Conservation (phyloP, 2,329 filamentous ascomycete species). For the Onygena corvina region DNA sequence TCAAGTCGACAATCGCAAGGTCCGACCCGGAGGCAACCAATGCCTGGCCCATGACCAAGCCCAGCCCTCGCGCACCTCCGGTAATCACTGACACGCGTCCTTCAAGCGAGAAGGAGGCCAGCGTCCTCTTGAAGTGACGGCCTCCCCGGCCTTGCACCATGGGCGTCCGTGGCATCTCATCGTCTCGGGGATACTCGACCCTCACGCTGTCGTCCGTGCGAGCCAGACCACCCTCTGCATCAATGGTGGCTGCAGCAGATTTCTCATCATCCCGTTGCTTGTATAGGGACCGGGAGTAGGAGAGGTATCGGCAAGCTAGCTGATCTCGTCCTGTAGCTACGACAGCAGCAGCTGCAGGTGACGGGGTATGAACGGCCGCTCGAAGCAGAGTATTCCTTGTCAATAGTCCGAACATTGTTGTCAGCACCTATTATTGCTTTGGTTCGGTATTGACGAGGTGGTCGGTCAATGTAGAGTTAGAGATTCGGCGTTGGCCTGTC, state of each 20-base stretch:
- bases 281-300: slow-evolving; percentile 21
- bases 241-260: slow-evolving; percentile 7
- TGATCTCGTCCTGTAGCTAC: slow-evolving; percentile 1
- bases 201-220: slow-evolving; percentile 68
- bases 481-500: not conserved
- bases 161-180: slow-evolving; percentile 56
- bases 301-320: slow-evolving; percentile 20
- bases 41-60: slow-evolving; percentile 85
- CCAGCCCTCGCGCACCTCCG: slow-evolving; percentile 77
- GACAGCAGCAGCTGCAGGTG: not conserved
- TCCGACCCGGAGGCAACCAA: slow-evolving; percentile 79
- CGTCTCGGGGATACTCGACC: slow-evolving; percentile 65
- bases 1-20: slow-evolving; percentile 85
- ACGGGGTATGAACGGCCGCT: not conserved
- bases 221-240: slow-evolving; percentile 53
- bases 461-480: not conserved
- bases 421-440: not conserved
- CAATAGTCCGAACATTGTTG: slow-evolving; percentile 6
- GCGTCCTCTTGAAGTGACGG: slow-evolving; percentile 70
- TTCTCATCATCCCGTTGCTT: slow-evolving; percentile 22
- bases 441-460: not conserved
- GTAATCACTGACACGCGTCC: slow-evolving; percentile 75
- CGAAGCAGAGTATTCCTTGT: not conserved
- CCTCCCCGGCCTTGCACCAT: slow-evolving; percentile 67
- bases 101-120: slow-evolving; percentile 76